Percentiles rank a stretch among this genome's conserved stretches.
phyloP scores from a whole-genome alignment of 2,329 filamentous ascomycete species.

The Cercospora citrullina region DNA sequence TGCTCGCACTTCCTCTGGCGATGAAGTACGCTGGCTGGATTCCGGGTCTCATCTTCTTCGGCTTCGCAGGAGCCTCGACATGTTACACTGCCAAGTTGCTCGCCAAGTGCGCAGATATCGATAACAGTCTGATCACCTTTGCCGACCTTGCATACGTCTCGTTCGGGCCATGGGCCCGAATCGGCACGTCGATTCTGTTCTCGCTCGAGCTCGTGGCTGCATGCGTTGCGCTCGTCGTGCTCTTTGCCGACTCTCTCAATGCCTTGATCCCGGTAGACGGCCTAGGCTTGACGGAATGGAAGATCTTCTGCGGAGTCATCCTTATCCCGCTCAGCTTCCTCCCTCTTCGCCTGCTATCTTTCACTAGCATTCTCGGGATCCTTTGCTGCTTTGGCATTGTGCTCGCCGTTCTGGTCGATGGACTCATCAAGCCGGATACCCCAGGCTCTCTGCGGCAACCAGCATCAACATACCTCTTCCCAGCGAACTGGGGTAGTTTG shows the following conservation, averaged over 20 bases:
- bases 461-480: slow-evolving; percentile 77
- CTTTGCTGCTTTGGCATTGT: slow-evolving; percentile 85
- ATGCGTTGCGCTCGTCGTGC: slow-evolving; percentile 82
- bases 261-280: slow-evolving; percentile 66
- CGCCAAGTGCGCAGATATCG: slow-evolving; percentile 83
- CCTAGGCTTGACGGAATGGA: slow-evolving; percentile 72
- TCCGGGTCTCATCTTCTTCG: slow-evolving; percentile 72
- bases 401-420: slow-evolving; percentile 79
- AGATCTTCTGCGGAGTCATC: slow-evolving; percentile 75
- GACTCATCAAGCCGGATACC: slow-evolving; percentile 73
- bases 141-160: slow-evolving; percentile 90
- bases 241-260: slow-evolving; percentile 92
- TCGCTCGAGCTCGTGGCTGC: slow-evolving; percentile 83
- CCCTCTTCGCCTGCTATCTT: slow-evolving; percentile 78
- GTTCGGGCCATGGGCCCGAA: slow-evolving; percentile 77
- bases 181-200: slow-evolving; percentile 83
- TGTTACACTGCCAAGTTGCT: slow-evolving; percentile 83
- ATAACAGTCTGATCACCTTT: slow-evolving; percentile 85
- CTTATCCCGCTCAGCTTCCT: slow-evolving; percentile 82
- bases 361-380: slow-evolving; percentile 92
- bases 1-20: slow-evolving; percentile 85
- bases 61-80: slow-evolving; percentile 73
- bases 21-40: slow-evolving; percentile 88
- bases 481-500: slow-evolving; percentile 80
- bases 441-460: slow-evolving; percentile 84